These are phyloP conservation scores for Mycena olivaceomarginata DNA, from an alignment of 768 basidiomycete species.

Conservation along the genomic window DNA sequence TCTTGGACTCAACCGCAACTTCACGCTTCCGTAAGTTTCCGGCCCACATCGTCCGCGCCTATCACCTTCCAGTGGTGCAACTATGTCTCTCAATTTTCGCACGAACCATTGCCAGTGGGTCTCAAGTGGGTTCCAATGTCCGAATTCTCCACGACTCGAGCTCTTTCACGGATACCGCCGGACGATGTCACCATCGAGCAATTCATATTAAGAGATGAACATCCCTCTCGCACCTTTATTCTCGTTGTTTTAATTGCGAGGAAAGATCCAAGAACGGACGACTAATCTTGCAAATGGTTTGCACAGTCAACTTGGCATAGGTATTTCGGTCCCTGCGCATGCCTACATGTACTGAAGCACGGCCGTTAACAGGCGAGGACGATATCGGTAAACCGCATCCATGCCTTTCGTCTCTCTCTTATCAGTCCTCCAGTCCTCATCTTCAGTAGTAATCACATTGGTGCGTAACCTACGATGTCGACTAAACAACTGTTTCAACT, in stretches of 20 bases:
- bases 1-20: too few species aligned
- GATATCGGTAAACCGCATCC: background rate
- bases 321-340: background rate
- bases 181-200: constrained; percentile 15
- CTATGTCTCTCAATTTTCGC: too few species aligned
- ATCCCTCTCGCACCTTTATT: background rate
- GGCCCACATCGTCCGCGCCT: too few species aligned
- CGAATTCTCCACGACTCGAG: constrained; percentile 4
- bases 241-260: background rate
- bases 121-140: background rate
- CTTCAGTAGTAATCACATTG: constrained; percentile 25
- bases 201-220: background rate
- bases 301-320: constrained; percentile 7
- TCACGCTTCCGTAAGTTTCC: too few species aligned
- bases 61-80: too few species aligned
- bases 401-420: background rate
- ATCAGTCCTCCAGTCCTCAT: constrained; percentile 5
- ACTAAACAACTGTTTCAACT: too few species aligned
- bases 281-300: background rate
- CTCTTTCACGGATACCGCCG: background rate
- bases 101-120: background rate
- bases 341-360: background rate
- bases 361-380: background rate
- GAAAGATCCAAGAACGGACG: constrained; percentile 21
- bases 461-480: too few species aligned